Percentiles rank a stretch among this genome's conserved stretches.
These are phyloP conservation scores for Nitzschia inconspicua DNA, from an alignment of 108 stramenopile species.

Conservation along the genomic window DNA sequence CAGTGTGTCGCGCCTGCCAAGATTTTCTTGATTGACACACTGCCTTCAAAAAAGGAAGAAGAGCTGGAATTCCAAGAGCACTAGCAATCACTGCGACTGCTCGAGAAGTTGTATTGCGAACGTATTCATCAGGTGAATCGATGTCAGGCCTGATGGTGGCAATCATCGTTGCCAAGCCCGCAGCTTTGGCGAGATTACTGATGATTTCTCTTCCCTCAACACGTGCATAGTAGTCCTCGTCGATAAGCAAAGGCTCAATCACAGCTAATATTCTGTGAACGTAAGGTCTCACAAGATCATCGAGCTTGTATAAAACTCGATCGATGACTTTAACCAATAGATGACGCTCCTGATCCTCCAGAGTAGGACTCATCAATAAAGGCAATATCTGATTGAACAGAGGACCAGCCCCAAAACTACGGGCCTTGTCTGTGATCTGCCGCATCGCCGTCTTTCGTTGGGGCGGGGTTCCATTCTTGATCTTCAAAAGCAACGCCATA, in stretches of 20 bases:
- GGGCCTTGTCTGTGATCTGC: constrained; percentile 96
- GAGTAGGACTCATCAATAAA: constrained; percentile 94
- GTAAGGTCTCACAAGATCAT: constrained; percentile 95
- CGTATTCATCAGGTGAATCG: constrained; percentile 98
- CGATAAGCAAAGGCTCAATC: constrained; percentile 97
- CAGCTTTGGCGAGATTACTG: constrained; percentile 98
- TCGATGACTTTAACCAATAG: constrained; percentile 99
- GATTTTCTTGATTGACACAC: constrained; percentile 95
- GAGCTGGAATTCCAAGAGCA: constrained; percentile 92
- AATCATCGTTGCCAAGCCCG: constrained; percentile 99
- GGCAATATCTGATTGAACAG: constrained; percentile 98
- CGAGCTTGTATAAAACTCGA: constrained; percentile 96
- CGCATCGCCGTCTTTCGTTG: constrained; percentile 98
- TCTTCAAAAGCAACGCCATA: constrained; percentile 92
- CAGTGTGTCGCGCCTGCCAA: constrained; percentile 99
- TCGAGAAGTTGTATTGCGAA: constrained; percentile 95
- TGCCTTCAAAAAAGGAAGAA: constrained; percentile 98
- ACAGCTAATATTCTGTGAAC: constrained; percentile 97
- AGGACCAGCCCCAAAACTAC: constrained; percentile 92
- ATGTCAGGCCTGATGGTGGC: constrained; percentile 99
- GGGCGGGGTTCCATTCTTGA: constrained; percentile 98
- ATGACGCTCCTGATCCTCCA: constrained; percentile 99
- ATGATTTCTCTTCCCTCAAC: constrained; percentile 99
- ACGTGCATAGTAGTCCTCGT: constrained; percentile 98
- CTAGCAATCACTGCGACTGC: constrained; percentile 99